Base-by-base conservation (phyloP, 805 yeast genomes). In the Myxozyma nipponensis region DNA sequence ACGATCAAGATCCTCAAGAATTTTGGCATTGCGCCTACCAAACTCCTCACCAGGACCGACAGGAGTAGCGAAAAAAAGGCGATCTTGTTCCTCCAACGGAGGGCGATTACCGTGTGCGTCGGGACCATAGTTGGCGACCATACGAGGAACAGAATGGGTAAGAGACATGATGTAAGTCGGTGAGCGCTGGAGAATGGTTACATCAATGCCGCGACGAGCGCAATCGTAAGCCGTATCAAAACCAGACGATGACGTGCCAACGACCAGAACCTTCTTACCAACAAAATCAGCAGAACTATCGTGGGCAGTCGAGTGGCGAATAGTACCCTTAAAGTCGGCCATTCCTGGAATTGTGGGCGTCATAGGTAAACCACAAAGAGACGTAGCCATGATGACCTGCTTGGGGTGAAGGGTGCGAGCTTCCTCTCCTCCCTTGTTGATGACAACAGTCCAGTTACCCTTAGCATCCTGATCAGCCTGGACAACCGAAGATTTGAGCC, bases 211-310 rank as follows among this genome's bases (percentile, higher is more conserved):
- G 23, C 24, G 18, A 19, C 24, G 18, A 6, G 26, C 24, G 21
- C 18, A 21, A 17, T 44, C 47, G 18, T 35, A 26, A n/a, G 47
- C 40, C 18, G 24, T 44, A 19, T 44, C 47, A 24, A 17, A 23
- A 10, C 47, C 47, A 2, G 47, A 44, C 15, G 47, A 44, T 5
- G 25, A 18, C 3, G 47, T 25, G 4, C 47, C 47, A n/a, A 44
- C 47, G n/a, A 44, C 47, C 10, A 17, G 30, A 10, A 23, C 47
- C 40, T 25, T 37, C 35, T 44, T 44, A 3, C 47, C 47, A 2
- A 19, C 13, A 17, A 19, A 39, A 6, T 9, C 18, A 4, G 42
- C 42, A 3, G 25, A 18, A 4, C 25, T 19, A 7, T 39, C 22
- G 32, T 39, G 37, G 18, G 7, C 13, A 25, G 22, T 19, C 28